Evolutionary conservation across 306 rosid species (phyloP).

Genomic region (Quercus variabilis): DNA sequence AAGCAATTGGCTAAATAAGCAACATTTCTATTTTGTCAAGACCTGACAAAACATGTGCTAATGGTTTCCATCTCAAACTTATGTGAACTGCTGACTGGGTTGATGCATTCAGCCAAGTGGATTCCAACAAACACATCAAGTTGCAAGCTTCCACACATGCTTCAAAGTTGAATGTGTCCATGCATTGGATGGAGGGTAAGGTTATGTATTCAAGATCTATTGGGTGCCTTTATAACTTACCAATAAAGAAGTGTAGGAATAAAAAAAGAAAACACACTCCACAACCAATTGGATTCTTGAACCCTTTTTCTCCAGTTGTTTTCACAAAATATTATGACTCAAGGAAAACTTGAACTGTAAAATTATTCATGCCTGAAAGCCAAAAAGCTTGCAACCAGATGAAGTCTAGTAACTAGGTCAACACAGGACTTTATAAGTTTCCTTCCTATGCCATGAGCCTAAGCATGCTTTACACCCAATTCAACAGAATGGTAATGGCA

Average conservation of each 20-base stretch:
- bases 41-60: neutral
- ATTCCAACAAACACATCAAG: neutral
- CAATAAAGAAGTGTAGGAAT: neutral
- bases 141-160: neutral
- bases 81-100: neutral
- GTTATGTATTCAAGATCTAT: neutral
- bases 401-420: neutral
- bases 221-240: neutral
- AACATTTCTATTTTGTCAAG: neutral
- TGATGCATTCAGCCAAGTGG: neutral
- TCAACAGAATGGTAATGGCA: neutral
- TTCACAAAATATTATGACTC: neutral
- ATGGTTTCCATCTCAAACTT: neutral
- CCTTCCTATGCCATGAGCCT: neutral
- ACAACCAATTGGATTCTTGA: neutral
- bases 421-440: neutral
- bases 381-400: neutral
- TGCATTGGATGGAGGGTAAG: neutral
- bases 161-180: neutral
- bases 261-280: neutral
- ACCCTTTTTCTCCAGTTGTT: neutral
- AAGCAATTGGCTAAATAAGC: neutral
- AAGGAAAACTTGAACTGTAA: neutral
- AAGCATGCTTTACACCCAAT: neutral
- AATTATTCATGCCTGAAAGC: neutral